These are phyloP conservation scores for Avicennia marina DNA, from an alignment of 257 asterid genomes.

Conservation along the genomic window DNA sequence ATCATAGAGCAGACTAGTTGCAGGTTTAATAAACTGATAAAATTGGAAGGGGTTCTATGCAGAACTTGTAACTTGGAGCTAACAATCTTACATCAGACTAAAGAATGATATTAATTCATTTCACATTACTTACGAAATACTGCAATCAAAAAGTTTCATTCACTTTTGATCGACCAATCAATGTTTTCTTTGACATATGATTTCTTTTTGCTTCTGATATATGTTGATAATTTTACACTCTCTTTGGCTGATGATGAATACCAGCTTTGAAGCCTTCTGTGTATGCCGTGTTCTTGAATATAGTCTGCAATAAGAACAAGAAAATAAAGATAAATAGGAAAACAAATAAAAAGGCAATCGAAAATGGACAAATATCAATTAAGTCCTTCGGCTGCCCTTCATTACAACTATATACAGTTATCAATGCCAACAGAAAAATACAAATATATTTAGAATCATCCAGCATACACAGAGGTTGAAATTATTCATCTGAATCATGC, in stretches of 20 bases:
- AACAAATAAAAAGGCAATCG: neutral
- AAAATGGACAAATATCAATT: neutral
- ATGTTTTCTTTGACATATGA: too few relatives aligned
- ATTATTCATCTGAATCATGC: too few relatives aligned
- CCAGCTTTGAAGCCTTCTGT: slow-evolving; percentile 85
- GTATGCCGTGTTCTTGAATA: slow-evolving; percentile 74
- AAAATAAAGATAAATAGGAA: neutral
- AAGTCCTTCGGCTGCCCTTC: too few relatives aligned
- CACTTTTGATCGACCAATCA: too few relatives aligned
- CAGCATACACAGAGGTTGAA: too few relatives aligned
- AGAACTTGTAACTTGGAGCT: neutral
- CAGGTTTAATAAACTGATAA: neutral
- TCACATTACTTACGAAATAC: too few relatives aligned
- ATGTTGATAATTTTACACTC: slow-evolving; percentile 27
- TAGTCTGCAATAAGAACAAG: slow-evolving; percentile 41
- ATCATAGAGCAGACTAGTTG: neutral
- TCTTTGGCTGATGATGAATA: slow-evolving; percentile 33
- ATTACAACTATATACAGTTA: too few relatives aligned
- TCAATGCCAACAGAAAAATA: too few relatives aligned
- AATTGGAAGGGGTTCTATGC: neutral
- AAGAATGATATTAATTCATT: slow-evolving; percentile 4
- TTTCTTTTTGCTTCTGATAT: neutral
- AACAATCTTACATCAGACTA: slow-evolving; percentile 1
- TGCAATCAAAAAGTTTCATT: too few relatives aligned
- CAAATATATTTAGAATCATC: too few relatives aligned